Evolutionary conservation across 306 rosid species (phyloP), one percentile per base, ranked within the genome.

Genomic region (Ochetophila trinervis): DNA sequence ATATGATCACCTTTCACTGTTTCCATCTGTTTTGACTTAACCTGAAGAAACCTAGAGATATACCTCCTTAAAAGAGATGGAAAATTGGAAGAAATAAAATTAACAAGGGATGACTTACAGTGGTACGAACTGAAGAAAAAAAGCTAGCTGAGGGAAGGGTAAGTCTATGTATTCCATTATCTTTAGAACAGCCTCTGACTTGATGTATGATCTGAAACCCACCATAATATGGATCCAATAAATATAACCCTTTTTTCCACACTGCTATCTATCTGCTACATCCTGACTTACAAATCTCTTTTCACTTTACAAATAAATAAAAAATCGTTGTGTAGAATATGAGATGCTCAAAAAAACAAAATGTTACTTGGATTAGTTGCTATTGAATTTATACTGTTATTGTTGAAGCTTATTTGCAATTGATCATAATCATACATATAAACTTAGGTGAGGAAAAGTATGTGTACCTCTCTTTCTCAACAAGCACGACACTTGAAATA

Each of bases 401-500:
- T 18, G 27, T 58, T 36, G 22, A 22, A 5, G 49, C 45, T 24
- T 15, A n/a, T 57, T 6, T 17, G 7, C 47, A 36, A 12, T 32
- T 24, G 48, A 36, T 53, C 20, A 42, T 22, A 27, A 53, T 54
- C 22, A 40, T 10, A 40, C 1, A 57, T 8, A 48, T 1, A 17
- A 5, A 60, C 32, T 27, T 2, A 27, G 32, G 4, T 27, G 32
- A 27, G 32, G 48, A 1, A 15, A 51, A 65, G 64, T 20, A 57
- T 53, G 55, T 37, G 6, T 65, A 85, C 98, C 98, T 81, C 20
- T 87, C 84, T 49, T 67, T 81, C 60, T 87, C 95, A 70, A 92
- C 98, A 35, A 92, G 93, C 2, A 92, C 96, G 70, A 92, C 98
- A 70, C 96, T 92, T 17, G 98, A 92, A 67, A 92, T 87, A 71